Evolutionary conservation across 768 basidiomycete genomes (phyloP), one percentile per base, ranked within the genome.

Genomic region (Gymnopilus dilepis): DNA sequence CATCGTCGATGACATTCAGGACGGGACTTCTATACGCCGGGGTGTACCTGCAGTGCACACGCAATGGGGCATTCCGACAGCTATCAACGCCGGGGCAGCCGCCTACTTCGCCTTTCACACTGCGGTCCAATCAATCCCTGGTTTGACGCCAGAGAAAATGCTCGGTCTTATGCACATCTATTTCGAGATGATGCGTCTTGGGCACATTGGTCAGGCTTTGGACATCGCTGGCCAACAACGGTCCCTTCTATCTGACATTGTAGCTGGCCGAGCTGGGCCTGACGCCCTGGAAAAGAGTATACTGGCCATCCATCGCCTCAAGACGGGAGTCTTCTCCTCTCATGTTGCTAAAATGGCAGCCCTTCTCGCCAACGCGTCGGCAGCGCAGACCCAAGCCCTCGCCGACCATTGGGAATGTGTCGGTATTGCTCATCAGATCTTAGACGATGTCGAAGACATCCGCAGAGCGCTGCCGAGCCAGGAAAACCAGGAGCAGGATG

Each of bases 91-190:
- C 6, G 52, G 52, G 13, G 17, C 31, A 28, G 52, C 37, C 5
- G 52, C 52, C n/a, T 54, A 38, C 34, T 54, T 54, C 9, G 37
- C 52, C 0, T 54, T 54, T 13, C 8, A 54, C 24, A 54, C 52
- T 1, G 21, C 52, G 13, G 1, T 54, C 3, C 34, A 28, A 11
- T 28, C 37, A 9, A 22, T 54, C 6, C 24, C 37, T 3, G 4
- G 40, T 8, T 26, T 37, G 17, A 3, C 22, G 22, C 52, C 22
- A 13, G 52, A 24, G 24, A 24, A 38, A 6, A 38, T 8, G 4
- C 34, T 54, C 1, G 12, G 34, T 15, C 52, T 54, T 19, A 11
- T 38, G 13, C 37, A 54, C 0, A 37, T 40, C 0, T 54, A 12
- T 26, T 54, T 54, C 37, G 37, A 54, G 37, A 54, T 34, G 15